Conservation (phyloP, 495 filamentous ascomycete species). For the Tuber brumale region DNA sequence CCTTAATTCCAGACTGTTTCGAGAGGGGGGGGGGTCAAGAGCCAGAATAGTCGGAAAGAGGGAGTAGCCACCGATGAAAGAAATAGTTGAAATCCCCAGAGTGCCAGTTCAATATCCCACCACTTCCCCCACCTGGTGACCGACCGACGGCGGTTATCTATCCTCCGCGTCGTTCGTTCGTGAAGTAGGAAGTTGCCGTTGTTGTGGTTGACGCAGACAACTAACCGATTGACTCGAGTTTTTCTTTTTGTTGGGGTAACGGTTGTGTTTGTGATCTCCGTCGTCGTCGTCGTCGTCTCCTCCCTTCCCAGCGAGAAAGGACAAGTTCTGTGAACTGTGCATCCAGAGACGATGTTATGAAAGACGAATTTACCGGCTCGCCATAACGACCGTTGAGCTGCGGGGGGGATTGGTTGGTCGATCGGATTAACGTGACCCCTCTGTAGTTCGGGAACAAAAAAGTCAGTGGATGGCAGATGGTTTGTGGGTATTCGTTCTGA, state of each 20-base stretch:
- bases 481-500: neutral
- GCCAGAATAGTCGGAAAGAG: conserved; percentile 15
- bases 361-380: conserved; percentile 12
- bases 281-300: neutral
- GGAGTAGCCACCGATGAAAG: conserved; percentile 20
- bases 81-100: conserved; percentile 3
- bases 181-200: neutral
- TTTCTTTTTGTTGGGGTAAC: conserved; percentile 4
- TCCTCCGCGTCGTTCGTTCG: conserved; percentile 4
- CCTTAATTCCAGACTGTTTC: conserved; percentile 24
- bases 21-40: conserved; percentile 14
- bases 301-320: conserved; percentile 15
- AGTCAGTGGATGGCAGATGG: neutral
- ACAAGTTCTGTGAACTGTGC: conserved; percentile 5
- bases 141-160: neutral
- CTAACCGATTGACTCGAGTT: neutral
- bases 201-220: neutral
- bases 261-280: conserved; percentile 2
- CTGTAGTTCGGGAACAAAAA: neutral
- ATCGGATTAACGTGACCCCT: neutral
- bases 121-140: conserved; percentile 14
- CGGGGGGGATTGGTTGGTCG: neutral
- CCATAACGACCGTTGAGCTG: conserved; percentile 12
- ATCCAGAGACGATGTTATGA: conserved; percentile 4
- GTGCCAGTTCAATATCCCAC: conserved; percentile 1